These are phyloP conservation scores for Penicilliopsis zonata DNA, from an alignment of 495 filamentous ascomycete genomes.

Conservation along the genomic window DNA sequence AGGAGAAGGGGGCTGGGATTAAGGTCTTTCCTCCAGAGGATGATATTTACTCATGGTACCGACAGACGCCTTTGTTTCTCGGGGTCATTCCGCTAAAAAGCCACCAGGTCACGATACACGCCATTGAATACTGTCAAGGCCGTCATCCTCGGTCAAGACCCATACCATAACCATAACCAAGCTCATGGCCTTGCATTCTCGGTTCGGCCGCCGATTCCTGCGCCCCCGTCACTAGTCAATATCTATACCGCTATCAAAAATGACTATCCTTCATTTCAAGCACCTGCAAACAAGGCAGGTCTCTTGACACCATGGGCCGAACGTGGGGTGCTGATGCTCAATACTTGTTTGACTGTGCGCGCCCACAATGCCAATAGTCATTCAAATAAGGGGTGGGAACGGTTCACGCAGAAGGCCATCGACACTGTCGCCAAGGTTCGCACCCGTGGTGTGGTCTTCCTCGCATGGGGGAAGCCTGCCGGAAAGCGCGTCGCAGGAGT, in stretches of 20 bases:
- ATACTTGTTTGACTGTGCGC: conserved; percentile 85
- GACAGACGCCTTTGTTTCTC: too few relatives aligned
- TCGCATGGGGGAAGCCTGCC: conserved; percentile 84
- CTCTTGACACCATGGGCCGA: conserved; percentile 88
- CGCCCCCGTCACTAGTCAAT: conserved; percentile 79
- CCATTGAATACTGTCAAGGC: conserved; percentile 76
- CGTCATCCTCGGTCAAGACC: conserved; percentile 91
- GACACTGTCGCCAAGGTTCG: conserved; percentile 69
- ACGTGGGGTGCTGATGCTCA: conserved; percentile 80
- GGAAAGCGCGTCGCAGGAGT: conserved; percentile 60
- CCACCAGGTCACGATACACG: conserved; percentile 70
- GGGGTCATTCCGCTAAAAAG: too few relatives aligned
- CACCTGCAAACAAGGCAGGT: conserved; percentile 65
- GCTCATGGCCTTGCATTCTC: conserved; percentile 94
- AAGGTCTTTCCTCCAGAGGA: conserved; percentile 74
- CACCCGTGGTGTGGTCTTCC: conserved; percentile 73
- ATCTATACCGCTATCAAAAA: conserved; percentile 79
- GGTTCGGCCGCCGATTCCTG: conserved; percentile 75
- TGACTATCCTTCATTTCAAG: conserved; percentile 71
- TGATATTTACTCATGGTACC: conserved; percentile 92
- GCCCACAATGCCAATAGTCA: conserved; percentile 80
- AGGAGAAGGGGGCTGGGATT: conserved; percentile 57
- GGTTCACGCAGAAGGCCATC: conserved; percentile 80
- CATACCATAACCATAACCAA: conserved; percentile 92
- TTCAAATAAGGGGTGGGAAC: conserved; percentile 77